phyloP scores from a whole-genome alignment of 345 rosid species.

The Brassica juncea region DNA sequence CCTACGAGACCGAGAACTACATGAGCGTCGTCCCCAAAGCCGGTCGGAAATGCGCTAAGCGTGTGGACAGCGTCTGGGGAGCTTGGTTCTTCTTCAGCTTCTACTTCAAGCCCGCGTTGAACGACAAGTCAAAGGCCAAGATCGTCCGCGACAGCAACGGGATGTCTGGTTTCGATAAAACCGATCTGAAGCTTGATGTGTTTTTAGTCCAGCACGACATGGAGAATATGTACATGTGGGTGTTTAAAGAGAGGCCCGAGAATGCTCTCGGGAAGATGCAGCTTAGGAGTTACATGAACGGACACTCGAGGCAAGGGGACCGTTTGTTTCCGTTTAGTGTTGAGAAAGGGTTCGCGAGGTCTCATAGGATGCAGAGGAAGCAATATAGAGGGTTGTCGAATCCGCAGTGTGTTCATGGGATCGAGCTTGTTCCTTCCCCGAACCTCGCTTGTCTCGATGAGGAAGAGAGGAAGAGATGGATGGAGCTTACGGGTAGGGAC shows the following conservation, averaged over 20 bases:
- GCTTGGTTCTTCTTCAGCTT: constrained; percentile 98
- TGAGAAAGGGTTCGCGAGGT: constrained; percentile 94
- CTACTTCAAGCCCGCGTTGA: constrained; percentile 85
- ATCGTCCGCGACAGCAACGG: constrained; percentile 70
- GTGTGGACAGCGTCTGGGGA: constrained; percentile 94
- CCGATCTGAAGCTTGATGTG: constrained; percentile 83
- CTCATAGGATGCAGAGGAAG: constrained; percentile 98
- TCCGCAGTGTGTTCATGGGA: constrained; percentile 94
- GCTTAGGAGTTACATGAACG: constrained; percentile 95
- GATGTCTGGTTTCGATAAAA: constrained; percentile 75
- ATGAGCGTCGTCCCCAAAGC: constrained; percentile 59
- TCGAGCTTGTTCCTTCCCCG: constrained; percentile 77
- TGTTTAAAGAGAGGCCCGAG: constrained; percentile 93
- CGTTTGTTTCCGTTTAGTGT: constrained; percentile 83
- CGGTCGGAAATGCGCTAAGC: constrained; percentile 71
- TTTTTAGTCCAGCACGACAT: constrained; percentile 97
- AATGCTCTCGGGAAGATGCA: constrained; percentile 99
- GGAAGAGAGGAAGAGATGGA: constrained; percentile 90
- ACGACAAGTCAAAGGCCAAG: constrained; percentile 85
- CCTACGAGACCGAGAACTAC: constrained; percentile 68
- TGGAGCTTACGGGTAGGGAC: constrained; percentile 90
- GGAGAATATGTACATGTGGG: constrained; percentile 99
- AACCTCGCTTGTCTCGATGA: constrained; percentile 73
- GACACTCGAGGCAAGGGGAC: constrained; percentile 97
- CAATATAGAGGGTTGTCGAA: constrained; percentile 96